These are phyloP conservation scores for Termitomyces eurrhizus DNA, from an alignment of 768 basidiomycete species.

Conservation along the genomic window DNA sequence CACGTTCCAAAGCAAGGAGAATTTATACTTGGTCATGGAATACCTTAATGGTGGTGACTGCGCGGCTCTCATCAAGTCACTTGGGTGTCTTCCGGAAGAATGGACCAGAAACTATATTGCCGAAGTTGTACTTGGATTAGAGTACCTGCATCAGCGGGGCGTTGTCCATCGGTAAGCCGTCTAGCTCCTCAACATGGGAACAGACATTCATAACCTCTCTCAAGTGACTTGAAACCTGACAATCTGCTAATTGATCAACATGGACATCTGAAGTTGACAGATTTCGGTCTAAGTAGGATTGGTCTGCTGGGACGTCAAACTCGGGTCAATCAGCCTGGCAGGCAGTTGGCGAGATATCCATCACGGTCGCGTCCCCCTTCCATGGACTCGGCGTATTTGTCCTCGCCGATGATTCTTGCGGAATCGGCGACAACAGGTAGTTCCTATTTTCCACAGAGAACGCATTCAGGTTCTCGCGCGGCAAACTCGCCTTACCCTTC, in stretches of 20 bases:
- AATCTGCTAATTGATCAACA: conserved; percentile 96
- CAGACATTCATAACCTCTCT: conserved; percentile 9
- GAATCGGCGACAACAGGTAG: conserved; percentile 50
- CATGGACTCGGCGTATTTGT: conserved; percentile 73
- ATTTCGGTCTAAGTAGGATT: conserved; percentile 95
- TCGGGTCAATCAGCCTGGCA: conserved; percentile 55
- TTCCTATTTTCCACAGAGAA: conserved; percentile 80
- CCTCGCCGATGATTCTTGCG: conserved; percentile 66
- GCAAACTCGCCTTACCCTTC: conserved; percentile 64
- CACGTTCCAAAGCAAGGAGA: conserved; percentile 99
- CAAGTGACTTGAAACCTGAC: conserved; percentile 95
- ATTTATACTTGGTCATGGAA: conserved; percentile 98
- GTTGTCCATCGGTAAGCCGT: conserved; percentile 88
- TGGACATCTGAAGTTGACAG: conserved; percentile 96
- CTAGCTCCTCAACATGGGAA: not conserved
- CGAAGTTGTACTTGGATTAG: conserved; percentile 91
- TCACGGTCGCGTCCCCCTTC: conserved; percentile 81
- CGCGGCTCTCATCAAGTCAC: conserved; percentile 91
- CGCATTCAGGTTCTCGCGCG: conserved; percentile 51
- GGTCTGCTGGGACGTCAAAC: conserved; percentile 98
- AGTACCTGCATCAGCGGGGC: conserved; percentile 93
- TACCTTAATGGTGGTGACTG: conserved; percentile 99
- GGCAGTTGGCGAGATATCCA: conserved; percentile 48
- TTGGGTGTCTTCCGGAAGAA: conserved; percentile 92
- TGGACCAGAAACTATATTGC: conserved; percentile 97